Evolutionary conservation across 768 basidiomycete species (phyloP).

Genomic region (Dentipellis sp.): DNA sequence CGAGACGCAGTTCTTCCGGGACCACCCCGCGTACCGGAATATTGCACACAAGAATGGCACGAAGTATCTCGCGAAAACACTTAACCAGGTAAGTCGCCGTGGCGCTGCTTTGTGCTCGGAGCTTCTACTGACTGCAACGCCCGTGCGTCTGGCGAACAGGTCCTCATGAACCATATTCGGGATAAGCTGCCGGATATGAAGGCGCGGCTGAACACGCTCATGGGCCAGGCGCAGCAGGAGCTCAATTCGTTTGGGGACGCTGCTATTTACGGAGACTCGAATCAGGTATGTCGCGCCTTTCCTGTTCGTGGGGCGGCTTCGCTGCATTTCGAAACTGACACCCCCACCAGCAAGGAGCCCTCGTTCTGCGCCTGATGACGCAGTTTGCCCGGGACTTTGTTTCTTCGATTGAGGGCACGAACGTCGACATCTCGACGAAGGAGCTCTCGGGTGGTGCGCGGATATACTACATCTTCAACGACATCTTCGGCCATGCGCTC

Average conservation of each 20-base stretch:
- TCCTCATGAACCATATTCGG: constrained; percentile 93
- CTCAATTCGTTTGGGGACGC: constrained; percentile 93
- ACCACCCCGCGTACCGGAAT: constrained; percentile 87
- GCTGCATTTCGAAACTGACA: neutral
- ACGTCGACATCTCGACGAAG: constrained; percentile 93
- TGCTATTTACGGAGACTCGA: constrained; percentile 84
- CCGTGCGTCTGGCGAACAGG: constrained; percentile 33
- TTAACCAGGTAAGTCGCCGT: constrained; percentile 70
- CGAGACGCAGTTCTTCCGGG: constrained; percentile 87
- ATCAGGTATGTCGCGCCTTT: constrained; percentile 40
- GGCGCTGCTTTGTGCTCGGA: neutral
- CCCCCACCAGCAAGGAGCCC: constrained; percentile 58
- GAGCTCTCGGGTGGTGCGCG: constrained; percentile 96
- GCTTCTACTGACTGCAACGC: neutral
- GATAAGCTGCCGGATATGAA: constrained; percentile 99
- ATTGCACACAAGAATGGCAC: constrained; percentile 98
- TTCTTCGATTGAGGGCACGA: constrained; percentile 94
- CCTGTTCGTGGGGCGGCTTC: neutral
- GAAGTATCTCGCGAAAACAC: constrained; percentile 82
- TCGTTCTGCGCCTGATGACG: constrained; percentile 95
- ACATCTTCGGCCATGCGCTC: constrained; percentile 91
- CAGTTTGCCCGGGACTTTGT: constrained; percentile 97
- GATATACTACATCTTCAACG: constrained; percentile 99
- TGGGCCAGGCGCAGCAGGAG: constrained; percentile 99
- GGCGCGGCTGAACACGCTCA: constrained; percentile 91